Evolutionary conservation across 352 stramenopile species (phyloP), one percentile per base, ranked within the genome.

Genomic region (Globisporangium megalacanthum): DNA sequence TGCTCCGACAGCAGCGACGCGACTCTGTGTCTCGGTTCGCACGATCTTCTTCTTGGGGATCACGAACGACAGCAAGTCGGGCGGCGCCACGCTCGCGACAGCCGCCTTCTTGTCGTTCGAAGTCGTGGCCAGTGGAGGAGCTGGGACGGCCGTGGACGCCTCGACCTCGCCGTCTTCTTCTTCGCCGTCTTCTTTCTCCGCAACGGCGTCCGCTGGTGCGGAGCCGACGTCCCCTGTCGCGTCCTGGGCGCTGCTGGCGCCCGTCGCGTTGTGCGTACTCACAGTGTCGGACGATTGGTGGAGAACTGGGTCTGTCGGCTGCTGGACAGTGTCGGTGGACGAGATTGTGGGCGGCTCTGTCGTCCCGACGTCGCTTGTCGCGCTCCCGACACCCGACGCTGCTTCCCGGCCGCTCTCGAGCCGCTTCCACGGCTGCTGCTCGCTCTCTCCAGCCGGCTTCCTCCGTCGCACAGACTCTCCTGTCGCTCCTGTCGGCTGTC

Each of bases 11-110:
- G 31, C 6, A 8, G 31, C 45, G 36, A 11, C 44, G 44, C 44
- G 44, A 13, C 44, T 49, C 19, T 6, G 13, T 1, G n/a, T 49
- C 19, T 57, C 37, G 4, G 60, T 45, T 35, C 58, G 52, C 35
- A 25, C 59, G 46, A 64, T 48, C 49, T 64, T 68, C 51, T 76
- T 79, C 51, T 79, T 79, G 10, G 70, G 70, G 14, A 79, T 79
- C 14, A 79, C 58, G 59, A 79, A 79, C 2, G 70, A 73, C 35
- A 72, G 37, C 19, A 68, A 49, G 56, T 79, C 64, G 1, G 52
- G 49, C 11, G 56, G n/a, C 1, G 25, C 55, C n/a, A 15, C 22
- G 20, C 20, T 51, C 35, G 11, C 20, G 6, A 6, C 20, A 8
- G 6, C 33, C 2, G 6, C 33, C 2, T 10, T 50, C 14, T 42